Conservation (phyloP, 257 asterid genomes). For the Nicotiana tomentosiformis region DNA sequence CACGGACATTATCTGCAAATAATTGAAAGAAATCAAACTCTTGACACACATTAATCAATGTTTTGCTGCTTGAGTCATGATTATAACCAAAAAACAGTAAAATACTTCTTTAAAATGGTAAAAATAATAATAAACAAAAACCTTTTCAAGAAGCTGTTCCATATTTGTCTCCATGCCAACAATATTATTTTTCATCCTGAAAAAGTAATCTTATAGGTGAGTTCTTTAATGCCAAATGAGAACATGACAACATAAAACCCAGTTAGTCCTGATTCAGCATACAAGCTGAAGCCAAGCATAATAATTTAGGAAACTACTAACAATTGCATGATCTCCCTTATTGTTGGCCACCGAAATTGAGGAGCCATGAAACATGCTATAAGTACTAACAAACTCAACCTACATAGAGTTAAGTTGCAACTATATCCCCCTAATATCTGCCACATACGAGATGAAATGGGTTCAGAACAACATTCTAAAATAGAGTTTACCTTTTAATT, state of each 20-base stretch:
- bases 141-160: constrained; percentile 99
- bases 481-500: constrained; percentile 64
- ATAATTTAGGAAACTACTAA: neutral
- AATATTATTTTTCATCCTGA: constrained; percentile 95
- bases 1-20: constrained; percentile 83
- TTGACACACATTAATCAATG: neutral
- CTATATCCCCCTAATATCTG: constrained; percentile 2
- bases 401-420: neutral
- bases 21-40: constrained; percentile 5
- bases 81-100: neutral
- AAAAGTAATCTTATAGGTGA: neutral
- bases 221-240: neutral
- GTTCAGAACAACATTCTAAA: neutral
- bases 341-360: neutral
- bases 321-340: neutral
- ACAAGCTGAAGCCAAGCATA: neutral
- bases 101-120: neutral
- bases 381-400: neutral
- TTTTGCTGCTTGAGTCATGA: neutral
- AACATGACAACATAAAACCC: neutral
- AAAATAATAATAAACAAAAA: constrained; percentile 32
- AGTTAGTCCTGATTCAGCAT: neutral
- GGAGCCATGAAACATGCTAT: neutral
- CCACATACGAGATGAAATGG: neutral
- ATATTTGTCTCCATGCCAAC: constrained; percentile 96